phyloP scores from a whole-genome alignment of 768 basidiomycete species.

The Xerocomellus dryophilus region DNA sequence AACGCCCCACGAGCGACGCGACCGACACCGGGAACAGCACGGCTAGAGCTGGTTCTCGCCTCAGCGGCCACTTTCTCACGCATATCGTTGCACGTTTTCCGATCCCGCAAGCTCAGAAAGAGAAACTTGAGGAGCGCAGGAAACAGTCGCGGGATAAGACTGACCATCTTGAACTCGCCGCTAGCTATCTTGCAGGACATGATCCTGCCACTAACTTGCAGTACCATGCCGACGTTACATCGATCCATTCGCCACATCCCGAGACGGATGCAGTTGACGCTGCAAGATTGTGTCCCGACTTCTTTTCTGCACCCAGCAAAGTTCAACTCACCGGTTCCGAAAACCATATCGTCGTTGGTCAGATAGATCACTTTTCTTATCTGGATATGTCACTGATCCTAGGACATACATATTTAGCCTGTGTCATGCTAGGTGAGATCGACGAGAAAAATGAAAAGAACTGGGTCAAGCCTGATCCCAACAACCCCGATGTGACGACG shows the following conservation, averaged over 20 bases:
- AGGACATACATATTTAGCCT: not conserved
- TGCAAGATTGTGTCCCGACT: constrained; percentile 17
- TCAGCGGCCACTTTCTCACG: constrained; percentile 17
- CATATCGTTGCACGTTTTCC: constrained; percentile 10
- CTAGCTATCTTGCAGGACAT: constrained; percentile 7
- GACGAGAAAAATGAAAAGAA: not conserved
- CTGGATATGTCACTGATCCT: not conserved
- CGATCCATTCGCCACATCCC: constrained; percentile 8
- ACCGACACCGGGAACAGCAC: too few relatives aligned
- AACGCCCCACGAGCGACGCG: too few relatives aligned
- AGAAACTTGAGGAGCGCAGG: too few relatives aligned
- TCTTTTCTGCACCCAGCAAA: constrained; percentile 8
- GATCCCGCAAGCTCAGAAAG: not conserved
- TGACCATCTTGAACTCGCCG: not conserved
- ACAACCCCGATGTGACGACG: constrained; percentile 6
- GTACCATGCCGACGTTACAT: constrained; percentile 13
- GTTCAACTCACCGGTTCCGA: constrained; percentile 10
- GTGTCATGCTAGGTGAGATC: constrained; percentile 6
- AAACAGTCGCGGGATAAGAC: too few relatives aligned
- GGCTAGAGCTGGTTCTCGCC: constrained; percentile 12
- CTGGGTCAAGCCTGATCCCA: not conserved
- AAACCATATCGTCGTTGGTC: constrained; percentile 5
- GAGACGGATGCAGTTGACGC: constrained; percentile 11
- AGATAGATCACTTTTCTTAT: not conserved
- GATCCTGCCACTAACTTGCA: constrained; percentile 1